Base-by-base conservation (phyloP, 2,329 filamentous ascomycete species). In the Fusarium paranaense region DNA sequence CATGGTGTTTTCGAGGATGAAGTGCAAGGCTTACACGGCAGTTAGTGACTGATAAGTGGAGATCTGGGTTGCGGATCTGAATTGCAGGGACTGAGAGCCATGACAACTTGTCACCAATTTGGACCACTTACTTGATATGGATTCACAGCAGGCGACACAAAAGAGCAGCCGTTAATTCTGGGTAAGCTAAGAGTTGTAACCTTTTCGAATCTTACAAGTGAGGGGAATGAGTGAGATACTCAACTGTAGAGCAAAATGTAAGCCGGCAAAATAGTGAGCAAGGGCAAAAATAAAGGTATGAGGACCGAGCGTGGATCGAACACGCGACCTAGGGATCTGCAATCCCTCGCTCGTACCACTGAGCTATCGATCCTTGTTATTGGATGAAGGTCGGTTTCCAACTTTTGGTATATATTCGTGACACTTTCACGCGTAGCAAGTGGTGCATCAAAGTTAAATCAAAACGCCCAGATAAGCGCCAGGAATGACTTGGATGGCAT, bases 311-410 rank as follows among this genome's bases (percentile, higher is more conserved):
- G 72, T 74, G 72, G 72, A 74, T 74, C 72, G 72, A 74, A 74
- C 72, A 74, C 72, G 72, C 72, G 72, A 74, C 72, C 72, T 74
- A 74, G 72, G 72, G 72, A 74, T 74, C 72, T 74, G 72, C 72
- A 74, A 74, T 74, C 72, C 72, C 72, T 74, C 72, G 72, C 72
- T 74, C 72, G 35, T 74, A 74, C 72, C 72, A 74, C 72, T 74
- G 72, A 74, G 72, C 72, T 74, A 74, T 74, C 72, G 72, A 74
- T 75, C 72, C 72, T 70, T 75, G 20, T 52, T 25, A 62, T 32
- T 33, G 37, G 25, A n/a, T 38, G 40, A n/a, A 11, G 42, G 20
- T 2, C 2, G 16, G 5, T 2, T 2, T 22, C 6, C 2, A 20
- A n/a, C 6, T 30, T 32, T 18, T 9, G 9, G 6, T 14, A 20